Evolutionary conservation across 129 eudicot genomes (phyloP).

Genomic region (Rutidosis leptorrhynchoides): DNA sequence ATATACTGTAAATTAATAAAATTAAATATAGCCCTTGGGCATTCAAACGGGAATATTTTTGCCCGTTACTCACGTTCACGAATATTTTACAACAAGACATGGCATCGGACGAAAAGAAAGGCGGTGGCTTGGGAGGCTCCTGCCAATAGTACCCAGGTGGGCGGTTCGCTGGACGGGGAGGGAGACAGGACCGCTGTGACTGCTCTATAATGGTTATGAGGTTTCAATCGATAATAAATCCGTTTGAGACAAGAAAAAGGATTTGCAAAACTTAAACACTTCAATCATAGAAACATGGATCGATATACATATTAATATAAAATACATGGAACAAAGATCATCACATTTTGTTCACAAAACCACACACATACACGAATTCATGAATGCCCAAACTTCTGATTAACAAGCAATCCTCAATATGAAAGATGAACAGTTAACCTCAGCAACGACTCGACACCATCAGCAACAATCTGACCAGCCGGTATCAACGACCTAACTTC

Average conservation of each 20-base stretch:
- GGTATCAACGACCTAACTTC: constrained; percentile 84
- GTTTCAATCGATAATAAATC: not conserved
- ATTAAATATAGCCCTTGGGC: too few species aligned
- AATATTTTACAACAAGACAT: too few species aligned
- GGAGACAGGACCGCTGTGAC: too few species aligned
- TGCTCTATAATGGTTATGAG: too few species aligned
- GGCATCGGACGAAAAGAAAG: too few species aligned
- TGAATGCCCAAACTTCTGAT: not conserved
- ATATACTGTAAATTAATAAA: too few species aligned
- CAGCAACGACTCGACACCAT: constrained; percentile 80
- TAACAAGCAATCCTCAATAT: constrained; percentile 29
- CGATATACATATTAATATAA: not conserved
- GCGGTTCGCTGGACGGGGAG: too few species aligned
- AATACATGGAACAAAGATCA: constrained; percentile 9
- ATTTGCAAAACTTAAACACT: not conserved
- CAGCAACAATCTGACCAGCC: constrained; percentile 70
- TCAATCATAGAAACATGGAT: not conserved
- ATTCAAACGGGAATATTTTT: too few species aligned
- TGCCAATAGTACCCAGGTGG: too few species aligned
- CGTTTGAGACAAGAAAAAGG: not conserved
- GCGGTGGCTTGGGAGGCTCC: too few species aligned
- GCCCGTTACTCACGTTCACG: too few species aligned
- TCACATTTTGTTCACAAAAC: constrained; percentile 20
- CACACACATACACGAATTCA: constrained; percentile 11
- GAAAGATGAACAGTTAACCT: constrained; percentile 75